These are phyloP conservation scores for Striga hermonthica DNA, from an alignment of 305 asterid genomes.

Conservation along the genomic window DNA sequence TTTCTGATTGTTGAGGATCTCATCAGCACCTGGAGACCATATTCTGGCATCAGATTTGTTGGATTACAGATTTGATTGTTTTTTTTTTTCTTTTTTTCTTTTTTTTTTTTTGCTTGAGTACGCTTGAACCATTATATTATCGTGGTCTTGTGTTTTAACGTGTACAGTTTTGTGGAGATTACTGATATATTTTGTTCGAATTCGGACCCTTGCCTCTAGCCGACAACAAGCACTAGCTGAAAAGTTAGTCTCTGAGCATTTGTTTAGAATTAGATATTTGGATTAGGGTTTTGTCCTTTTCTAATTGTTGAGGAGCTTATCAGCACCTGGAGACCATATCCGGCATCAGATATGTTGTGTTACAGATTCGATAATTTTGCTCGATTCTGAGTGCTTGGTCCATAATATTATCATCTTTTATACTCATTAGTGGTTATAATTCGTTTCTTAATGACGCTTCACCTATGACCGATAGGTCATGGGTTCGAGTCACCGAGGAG, in stretches of 20 bases:
- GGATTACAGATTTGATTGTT: too few relatives aligned
- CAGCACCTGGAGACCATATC: background rate
- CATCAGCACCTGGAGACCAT: background rate
- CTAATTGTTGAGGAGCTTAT: background rate
- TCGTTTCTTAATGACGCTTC: too few relatives aligned
- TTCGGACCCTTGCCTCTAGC: background rate
- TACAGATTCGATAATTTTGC: too few relatives aligned
- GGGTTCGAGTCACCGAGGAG: too few relatives aligned
- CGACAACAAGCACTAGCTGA: background rate
- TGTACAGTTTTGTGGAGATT: background rate
- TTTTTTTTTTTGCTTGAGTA: too few relatives aligned
- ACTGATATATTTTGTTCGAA: too few relatives aligned
- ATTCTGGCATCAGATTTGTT: background rate
- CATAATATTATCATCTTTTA: too few relatives aligned
- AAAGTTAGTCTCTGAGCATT: background rate
- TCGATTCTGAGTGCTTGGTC: too few relatives aligned
- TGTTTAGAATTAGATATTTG: background rate
- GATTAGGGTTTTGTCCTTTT: background rate
- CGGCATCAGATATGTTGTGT: background rate
- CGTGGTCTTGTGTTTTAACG: background rate
- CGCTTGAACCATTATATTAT: too few relatives aligned
- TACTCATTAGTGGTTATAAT: too few relatives aligned
- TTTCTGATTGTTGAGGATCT: background rate
- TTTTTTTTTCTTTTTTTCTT: too few relatives aligned
- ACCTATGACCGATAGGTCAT: too few relatives aligned